phyloP scores from a whole-genome alignment of 2,329 filamentous ascomycete genomes.

The Ceratocystis cubensis region DNA sequence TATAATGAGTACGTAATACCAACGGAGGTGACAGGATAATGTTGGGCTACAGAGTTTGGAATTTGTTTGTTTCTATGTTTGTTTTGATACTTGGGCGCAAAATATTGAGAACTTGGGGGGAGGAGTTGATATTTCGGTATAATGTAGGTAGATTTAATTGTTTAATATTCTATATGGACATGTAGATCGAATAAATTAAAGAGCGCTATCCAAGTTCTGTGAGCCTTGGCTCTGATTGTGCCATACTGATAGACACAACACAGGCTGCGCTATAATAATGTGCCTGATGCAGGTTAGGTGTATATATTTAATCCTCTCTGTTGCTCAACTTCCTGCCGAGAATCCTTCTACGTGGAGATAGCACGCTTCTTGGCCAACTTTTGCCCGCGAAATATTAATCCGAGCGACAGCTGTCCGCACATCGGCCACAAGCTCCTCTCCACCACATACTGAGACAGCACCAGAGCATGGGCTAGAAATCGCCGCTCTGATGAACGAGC shows the following conservation, averaged over 20 bases:
- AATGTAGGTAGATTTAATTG: background rate
- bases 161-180: background rate
- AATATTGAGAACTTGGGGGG: background rate
- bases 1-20: background rate
- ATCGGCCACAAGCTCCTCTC: slow-evolving; percentile 40
- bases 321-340: slow-evolving; percentile 14
- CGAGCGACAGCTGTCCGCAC: slow-evolving; percentile 43
- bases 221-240: slow-evolving; percentile 9
- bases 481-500: slow-evolving; percentile 33
- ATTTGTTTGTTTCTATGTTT: background rate
- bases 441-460: slow-evolving; percentile 47
- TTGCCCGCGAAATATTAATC: slow-evolving; percentile 14
- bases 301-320: background rate
- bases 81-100: background rate
- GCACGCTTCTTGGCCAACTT: slow-evolving; percentile 14
- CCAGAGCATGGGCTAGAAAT: slow-evolving; percentile 38
- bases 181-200: background rate
- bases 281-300: background rate
- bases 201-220: slow-evolving; percentile 9
- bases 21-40: background rate
- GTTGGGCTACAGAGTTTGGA: background rate
- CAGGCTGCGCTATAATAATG: background rate
- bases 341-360: slow-evolving; percentile 19
- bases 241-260: background rate
- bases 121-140: background rate